Evolutionary conservation across 1,284 basidiomycete genomes (phyloP), one percentile per base, ranked within the genome.

Genomic region (Trichosporon ovoides): DNA sequence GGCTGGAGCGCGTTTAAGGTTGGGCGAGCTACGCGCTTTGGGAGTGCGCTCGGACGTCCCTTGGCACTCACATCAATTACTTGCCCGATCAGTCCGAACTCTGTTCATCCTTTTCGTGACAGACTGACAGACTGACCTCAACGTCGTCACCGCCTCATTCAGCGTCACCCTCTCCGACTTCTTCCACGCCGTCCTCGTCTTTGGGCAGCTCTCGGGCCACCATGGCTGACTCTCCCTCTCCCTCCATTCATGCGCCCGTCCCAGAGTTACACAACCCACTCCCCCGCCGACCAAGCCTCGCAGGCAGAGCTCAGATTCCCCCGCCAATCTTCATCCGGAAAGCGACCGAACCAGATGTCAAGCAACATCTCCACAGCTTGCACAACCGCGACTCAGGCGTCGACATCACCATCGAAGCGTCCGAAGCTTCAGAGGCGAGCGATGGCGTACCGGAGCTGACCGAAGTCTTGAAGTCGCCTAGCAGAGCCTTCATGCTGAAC

Each of bases 261-360:
- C 28, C 24, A 22, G 1, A 22, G 24, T n/a, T 48, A 13, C 43
- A 11, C 43, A 48, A 22, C 24, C 43, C 43, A 1, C n/a, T 22
- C 43, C 43, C 43, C 2, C 43, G 43, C 43, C 43, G 43, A 13
- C 43, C 43, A 9, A 48, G 43, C 43, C 22, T 48, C 10, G 43
- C 43, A 1, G 43, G 43, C 24, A 22, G 43, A 28, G 43, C 43
- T 3, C 22, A 48, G 13, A 16, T 48, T 22, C 52, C 57, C 14
- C 57, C 57, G 11, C 57, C 52, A 13, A 58, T 58, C 43, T 50
- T 55, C 20, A 24, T 58, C 11, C 48, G 57, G 38, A 40, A 48
- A 7, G 48, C 57, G 28, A 55, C 57, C 4, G 57, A 54, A 7
- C 43, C 43, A 11, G 28, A 31, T 24, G 43, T 48, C 43, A 48